Evolutionary conservation across 2,329 filamentous ascomycete species (phyloP).

Genomic region (Chlorencoelia australis): DNA sequence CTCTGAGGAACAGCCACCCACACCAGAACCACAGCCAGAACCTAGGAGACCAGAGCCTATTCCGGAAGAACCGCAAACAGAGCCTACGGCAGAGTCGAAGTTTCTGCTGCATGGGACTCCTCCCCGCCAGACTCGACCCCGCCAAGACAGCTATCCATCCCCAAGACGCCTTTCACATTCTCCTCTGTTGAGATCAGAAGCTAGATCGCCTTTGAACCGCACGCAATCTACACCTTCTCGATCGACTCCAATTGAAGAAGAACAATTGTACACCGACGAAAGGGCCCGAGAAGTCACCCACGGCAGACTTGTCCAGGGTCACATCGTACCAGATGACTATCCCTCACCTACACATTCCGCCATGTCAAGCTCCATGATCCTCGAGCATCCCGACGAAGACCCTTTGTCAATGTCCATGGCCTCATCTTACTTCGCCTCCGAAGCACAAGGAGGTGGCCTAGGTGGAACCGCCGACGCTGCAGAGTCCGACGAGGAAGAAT

Average conservation of each 20-base stretch:
- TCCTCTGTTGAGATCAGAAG: slow-evolving; percentile 10
- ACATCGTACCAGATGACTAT: slow-evolving; percentile 90
- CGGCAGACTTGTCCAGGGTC: slow-evolving; percentile 81
- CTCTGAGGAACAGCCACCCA: slow-evolving; percentile 8
- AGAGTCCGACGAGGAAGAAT: slow-evolving; percentile 86
- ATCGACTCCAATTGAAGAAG: slow-evolving; percentile 22
- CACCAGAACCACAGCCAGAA: slow-evolving; percentile 9
- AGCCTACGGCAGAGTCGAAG: slow-evolving; percentile 9
- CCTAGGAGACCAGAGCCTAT: slow-evolving; percentile 9
- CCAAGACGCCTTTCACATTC: slow-evolving; percentile 14
- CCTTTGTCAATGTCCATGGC: slow-evolving; percentile 70
- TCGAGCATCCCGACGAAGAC: slow-evolving; percentile 55
- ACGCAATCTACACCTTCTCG: slow-evolving; percentile 13
- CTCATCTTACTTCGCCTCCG: slow-evolving; percentile 68
- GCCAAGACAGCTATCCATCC: slow-evolving; percentile 20
- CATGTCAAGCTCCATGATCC: slow-evolving; percentile 45
- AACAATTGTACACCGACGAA: slow-evolving; percentile 44
- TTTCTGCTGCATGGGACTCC: slow-evolving; percentile 10
- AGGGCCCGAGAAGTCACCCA: slow-evolving; percentile 84
- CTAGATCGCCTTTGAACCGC: slow-evolving; percentile 16
- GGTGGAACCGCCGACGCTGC: slow-evolving; percentile 72
- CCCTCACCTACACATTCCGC: slow-evolving; percentile 68
- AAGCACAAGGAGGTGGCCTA: slow-evolving; percentile 62
- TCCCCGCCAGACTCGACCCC: slow-evolving; percentile 13
- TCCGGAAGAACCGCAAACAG: neutral